Evolutionary conservation across 1,284 basidiomycete species (phyloP), one percentile per base, ranked within the genome.

Genomic region (Leccinum fuscescens): DNA sequence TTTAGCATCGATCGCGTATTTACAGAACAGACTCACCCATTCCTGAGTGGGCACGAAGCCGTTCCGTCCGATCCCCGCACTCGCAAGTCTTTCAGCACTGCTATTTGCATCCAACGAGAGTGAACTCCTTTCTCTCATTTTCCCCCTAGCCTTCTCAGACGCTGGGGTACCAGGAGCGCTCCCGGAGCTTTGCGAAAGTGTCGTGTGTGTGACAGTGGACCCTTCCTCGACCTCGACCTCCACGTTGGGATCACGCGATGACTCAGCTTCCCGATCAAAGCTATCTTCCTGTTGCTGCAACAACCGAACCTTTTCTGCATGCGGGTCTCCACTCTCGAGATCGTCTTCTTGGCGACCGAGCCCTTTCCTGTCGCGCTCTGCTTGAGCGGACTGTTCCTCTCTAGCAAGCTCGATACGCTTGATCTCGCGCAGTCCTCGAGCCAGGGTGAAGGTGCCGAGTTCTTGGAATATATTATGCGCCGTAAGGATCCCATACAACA

Each of bases 31-130:
- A 78, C 86, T 72, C 61, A 93, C 93, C 94, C 95, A 98, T 83
- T 93, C 93, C 72, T 96, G 92, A 2, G 93, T 96, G 6, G 95
- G 94, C 4, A 94, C 81, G 74, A 96, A 98, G 1, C 93, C 93
- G 71, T 93, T 94, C 62, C 90, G 81, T 20, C 93, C 93, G 20
- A 94, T 82, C 6, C 86, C 87, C 7, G 80, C 80, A 29, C 83
- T 80, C 14, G 88, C 85, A 29, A 87, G 74, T 54, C 83, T 80
- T 65, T 92, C 88, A 53, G 89, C 75, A 63, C 84, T 85, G 42
- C 77, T 72, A 65, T 78, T 80, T 51, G 79, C 79, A 59, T 92
- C 89, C 46, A 82, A 65, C 4, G 89, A 89, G 56, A 80, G 69
- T 6, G 88, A 87, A 27, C 84, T 77, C 31, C 85, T 79, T 62